phyloP scores from a whole-genome alignment of 805 yeast species.

The Yarrowia sp. region DNA sequence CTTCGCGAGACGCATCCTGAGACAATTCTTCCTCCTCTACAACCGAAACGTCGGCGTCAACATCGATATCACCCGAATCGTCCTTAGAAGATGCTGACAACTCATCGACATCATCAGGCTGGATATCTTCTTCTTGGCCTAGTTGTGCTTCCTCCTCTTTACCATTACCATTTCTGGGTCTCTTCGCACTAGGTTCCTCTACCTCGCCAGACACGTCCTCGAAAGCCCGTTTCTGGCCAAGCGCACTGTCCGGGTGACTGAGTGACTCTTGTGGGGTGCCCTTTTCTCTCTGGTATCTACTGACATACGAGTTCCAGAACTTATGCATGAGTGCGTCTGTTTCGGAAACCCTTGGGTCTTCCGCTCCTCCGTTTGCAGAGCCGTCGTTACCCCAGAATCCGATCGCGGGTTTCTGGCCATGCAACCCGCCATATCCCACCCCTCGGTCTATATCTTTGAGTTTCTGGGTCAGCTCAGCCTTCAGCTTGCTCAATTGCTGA shows the following conservation, averaged over 20 bases:
- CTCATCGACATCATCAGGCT: too few species aligned
- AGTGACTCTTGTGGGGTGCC: too few species aligned
- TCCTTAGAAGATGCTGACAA: too few species aligned
- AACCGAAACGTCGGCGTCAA: background rate
- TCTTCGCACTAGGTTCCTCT: too few species aligned
- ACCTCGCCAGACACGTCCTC: too few species aligned
- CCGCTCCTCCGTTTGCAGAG: background rate
- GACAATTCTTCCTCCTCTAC: background rate
- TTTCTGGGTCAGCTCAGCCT: background rate
- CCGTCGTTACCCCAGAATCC: constrained; percentile 20
- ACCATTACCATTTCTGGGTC: too few species aligned
- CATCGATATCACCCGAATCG: background rate
- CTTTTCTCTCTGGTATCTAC: background rate
- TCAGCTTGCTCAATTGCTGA: background rate
- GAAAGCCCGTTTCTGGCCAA: background rate
- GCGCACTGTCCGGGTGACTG: background rate
- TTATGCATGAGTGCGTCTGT: background rate
- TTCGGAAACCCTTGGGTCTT: background rate
- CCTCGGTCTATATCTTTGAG: background rate
- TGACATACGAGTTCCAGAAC: background rate
- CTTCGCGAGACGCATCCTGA: background rate
- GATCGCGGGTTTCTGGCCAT: background rate
- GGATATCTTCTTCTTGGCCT: too few species aligned
- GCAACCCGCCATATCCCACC: background rate
- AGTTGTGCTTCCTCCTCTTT: too few species aligned